Percentiles rank a stretch among this genome's conserved stretches.
These are phyloP conservation scores for Globisporangium cederbergense DNA, from an alignment of 352 stramenopile species.

Conservation along the genomic window DNA sequence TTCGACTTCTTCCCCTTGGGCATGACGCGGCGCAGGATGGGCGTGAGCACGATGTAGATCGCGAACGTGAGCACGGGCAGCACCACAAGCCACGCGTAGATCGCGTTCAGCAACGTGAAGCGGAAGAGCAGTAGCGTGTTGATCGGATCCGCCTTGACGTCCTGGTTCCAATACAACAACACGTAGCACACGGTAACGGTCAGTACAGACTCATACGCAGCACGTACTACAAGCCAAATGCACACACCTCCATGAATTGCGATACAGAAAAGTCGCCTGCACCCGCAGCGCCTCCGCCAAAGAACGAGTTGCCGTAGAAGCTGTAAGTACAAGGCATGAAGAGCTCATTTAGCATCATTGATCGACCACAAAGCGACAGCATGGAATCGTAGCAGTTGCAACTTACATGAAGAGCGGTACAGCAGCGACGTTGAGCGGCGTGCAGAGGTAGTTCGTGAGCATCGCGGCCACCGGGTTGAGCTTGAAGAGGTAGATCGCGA, in stretches of 20 bases:
- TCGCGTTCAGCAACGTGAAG: conserved; percentile 75
- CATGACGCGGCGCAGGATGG: conserved; percentile 64
- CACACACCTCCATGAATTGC: conserved; percentile 49
- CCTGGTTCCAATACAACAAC: conserved; percentile 16
- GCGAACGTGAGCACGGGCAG: conserved; percentile 56
- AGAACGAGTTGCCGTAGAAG: conserved; percentile 56
- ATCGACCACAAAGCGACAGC: too few relatives aligned
- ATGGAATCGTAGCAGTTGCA: neutral
- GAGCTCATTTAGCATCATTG: too few relatives aligned
- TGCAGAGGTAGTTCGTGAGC: conserved; percentile 81
- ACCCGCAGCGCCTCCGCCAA: conserved; percentile 28
- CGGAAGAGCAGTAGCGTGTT: conserved; percentile 74
- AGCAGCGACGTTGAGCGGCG: conserved; percentile 72
- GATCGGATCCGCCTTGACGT: conserved; percentile 69
- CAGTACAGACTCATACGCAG: too few relatives aligned
- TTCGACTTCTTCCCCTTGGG: conserved; percentile 34
- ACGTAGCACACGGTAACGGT: too few relatives aligned
- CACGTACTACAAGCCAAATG: too few relatives aligned
- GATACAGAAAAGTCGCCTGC: conserved; percentile 58
- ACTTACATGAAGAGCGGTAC: conserved; percentile 79
- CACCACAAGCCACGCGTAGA: conserved; percentile 76
- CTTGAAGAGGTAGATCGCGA: conserved; percentile 73
- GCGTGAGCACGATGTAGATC: conserved; percentile 65
- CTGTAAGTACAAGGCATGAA: too few relatives aligned
- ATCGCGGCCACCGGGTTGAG: conserved; percentile 78